phyloP scores from a whole-genome alignment of 352 stramenopile species.

The Pythium biforme region DNA sequence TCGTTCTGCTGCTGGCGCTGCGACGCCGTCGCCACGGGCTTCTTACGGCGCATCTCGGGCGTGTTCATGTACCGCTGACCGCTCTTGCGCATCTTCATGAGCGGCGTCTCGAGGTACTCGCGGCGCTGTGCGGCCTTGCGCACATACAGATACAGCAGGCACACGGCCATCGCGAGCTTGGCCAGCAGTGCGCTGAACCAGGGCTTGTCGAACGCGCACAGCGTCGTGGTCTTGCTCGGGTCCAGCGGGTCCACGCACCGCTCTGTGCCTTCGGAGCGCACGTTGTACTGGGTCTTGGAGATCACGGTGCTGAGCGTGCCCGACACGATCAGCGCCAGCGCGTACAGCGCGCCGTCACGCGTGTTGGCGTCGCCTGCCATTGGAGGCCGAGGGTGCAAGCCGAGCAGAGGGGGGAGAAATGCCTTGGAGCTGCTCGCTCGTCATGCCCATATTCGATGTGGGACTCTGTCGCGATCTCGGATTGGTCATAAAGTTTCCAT shows the following conservation, averaged over 20 bases:
- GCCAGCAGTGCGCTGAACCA: slow-evolving; percentile 83
- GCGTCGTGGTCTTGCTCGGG: slow-evolving; percentile 31
- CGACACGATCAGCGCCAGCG: slow-evolving; percentile 63
- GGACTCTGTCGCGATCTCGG: not conserved
- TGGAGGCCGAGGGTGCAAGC: no score
- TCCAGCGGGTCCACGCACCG: slow-evolving; percentile 45
- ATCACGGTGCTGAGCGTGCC: slow-evolving; percentile 82
- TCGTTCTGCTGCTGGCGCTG: slow-evolving; percentile 25
- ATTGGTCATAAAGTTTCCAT: not conserved
- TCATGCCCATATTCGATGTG: not conserved
- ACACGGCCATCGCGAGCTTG: slow-evolving; percentile 79
- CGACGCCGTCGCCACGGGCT: slow-evolving; percentile 30
- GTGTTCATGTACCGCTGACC: slow-evolving; percentile 60
- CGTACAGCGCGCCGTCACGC: slow-evolving; percentile 50
- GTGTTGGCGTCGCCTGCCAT: slow-evolving; percentile 4
- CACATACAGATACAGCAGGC: slow-evolving; percentile 70
- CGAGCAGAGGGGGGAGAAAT: not conserved
- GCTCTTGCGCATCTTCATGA: slow-evolving; percentile 62
- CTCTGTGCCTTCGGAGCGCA: slow-evolving; percentile 50
- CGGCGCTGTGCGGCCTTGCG: slow-evolving; percentile 52
- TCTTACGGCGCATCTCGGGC: slow-evolving; percentile 38
- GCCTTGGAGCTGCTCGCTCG: not conserved
- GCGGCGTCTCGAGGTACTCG: slow-evolving; percentile 63
- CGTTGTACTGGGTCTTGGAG: slow-evolving; percentile 78
- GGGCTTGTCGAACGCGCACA: slow-evolving; percentile 79